phyloP scores from a whole-genome alignment of 2,329 filamentous ascomycete genomes.

The Coniella vitis region DNA sequence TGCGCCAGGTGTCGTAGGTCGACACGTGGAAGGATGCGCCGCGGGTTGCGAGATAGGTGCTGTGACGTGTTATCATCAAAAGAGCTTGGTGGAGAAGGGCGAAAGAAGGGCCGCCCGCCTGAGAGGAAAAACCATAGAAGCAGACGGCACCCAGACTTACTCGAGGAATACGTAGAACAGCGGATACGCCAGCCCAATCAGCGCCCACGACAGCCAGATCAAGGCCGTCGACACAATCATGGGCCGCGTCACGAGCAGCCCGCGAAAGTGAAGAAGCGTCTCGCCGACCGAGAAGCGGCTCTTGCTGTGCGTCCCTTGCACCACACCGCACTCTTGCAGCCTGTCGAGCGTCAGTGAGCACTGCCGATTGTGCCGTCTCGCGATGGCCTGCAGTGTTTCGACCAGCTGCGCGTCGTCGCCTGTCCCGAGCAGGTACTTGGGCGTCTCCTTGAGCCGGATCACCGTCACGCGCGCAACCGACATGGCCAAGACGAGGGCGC shows the following conservation, averaged over 20 bases:
- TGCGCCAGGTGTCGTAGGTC: slow-evolving; percentile 59
- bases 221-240: slow-evolving; percentile 56
- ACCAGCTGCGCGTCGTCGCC: slow-evolving; percentile 47
- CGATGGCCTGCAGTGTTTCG: slow-evolving; percentile 31
- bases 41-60: slow-evolving; percentile 49
- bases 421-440: slow-evolving; percentile 50
- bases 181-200: slow-evolving; percentile 67
- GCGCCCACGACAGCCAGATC: slow-evolving; percentile 63
- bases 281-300: slow-evolving; percentile 26
- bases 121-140: too few species aligned
- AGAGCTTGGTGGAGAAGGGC: too few species aligned
- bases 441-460: slow-evolving; percentile 50
- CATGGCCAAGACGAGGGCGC: slow-evolving; percentile 39
- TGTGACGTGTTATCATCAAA: neutral
- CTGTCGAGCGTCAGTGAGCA: slow-evolving; percentile 38
- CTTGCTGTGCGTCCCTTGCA: slow-evolving; percentile 30
- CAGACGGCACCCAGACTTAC: slow-evolving; percentile 29
- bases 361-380: slow-evolving; percentile 31
- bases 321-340: slow-evolving; percentile 38
- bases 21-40: slow-evolving; percentile 49
- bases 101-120: too few species aligned
- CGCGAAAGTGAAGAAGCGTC: slow-evolving; percentile 48
- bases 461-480: slow-evolving; percentile 48
- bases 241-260: slow-evolving; percentile 55
- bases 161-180: slow-evolving; percentile 70